These are phyloP conservation scores for Pseudevernia furfuracea DNA, from an alignment of 495 filamentous ascomycete species.

Conservation along the genomic window DNA sequence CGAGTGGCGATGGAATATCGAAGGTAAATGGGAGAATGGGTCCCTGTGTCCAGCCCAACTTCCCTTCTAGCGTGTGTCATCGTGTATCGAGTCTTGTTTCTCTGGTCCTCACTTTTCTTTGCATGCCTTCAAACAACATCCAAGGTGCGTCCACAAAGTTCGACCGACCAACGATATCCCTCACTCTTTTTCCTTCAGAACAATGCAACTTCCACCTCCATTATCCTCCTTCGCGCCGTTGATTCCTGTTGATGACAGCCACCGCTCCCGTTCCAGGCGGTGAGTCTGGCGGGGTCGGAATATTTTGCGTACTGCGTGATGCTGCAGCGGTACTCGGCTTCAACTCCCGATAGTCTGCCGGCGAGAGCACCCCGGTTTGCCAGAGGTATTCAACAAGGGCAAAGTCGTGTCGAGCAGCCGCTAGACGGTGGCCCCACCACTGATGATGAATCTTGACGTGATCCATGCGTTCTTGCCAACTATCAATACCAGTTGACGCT, in stretches of 20 bases:
- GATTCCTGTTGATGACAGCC: not conserved
- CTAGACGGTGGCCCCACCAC: slow-evolving; percentile 10
- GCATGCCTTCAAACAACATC: not conserved
- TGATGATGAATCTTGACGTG: slow-evolving; percentile 24
- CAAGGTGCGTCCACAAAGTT: not conserved
- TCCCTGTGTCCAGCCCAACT: not conserved
- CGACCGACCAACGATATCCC: not conserved
- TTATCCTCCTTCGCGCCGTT: not conserved
- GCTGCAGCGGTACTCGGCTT: slow-evolving; percentile 14
- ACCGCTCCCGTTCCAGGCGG: slow-evolving; percentile 1
- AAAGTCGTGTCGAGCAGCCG: slow-evolving; percentile 24
- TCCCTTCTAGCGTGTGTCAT: not conserved
- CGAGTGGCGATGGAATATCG: not conserved
- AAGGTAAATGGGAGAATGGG: not conserved
- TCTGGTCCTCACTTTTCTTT: not conserved
- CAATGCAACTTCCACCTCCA: not conserved
- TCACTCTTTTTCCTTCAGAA: not conserved
- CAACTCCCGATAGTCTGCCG: slow-evolving; percentile 17
- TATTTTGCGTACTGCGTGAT: not conserved
- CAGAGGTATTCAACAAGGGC: slow-evolving; percentile 22
- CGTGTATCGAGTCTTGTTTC: not conserved
- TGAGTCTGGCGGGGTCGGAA: slow-evolving; percentile 15
- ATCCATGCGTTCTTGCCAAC: slow-evolving; percentile 21
- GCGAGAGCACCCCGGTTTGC: slow-evolving; percentile 15
- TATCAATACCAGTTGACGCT: not conserved